Evolutionary conservation across 495 filamentous ascomycete genomes (phyloP), one percentile per base, ranked within the genome.

Genomic region (Podospora didyma): DNA sequence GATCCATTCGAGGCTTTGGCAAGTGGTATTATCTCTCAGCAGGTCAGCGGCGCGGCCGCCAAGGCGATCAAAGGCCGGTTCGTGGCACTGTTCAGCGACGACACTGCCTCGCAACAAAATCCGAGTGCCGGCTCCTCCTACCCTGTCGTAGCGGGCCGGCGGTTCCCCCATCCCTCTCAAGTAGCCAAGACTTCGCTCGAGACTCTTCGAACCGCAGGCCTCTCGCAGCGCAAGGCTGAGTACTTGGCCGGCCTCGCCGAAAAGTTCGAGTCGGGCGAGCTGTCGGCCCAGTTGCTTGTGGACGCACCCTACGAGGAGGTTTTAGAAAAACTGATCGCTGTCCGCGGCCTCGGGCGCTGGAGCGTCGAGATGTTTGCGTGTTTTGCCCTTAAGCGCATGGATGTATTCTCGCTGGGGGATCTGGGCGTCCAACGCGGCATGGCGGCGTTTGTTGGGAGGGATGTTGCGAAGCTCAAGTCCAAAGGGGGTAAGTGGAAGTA

Each of bases 331-430:
- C 72, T 98, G 57, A 88, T 82, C n/a, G 88, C 89, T 19, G 91
- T 98, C 31, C 77, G 92, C 34, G 94, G 94, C 3, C 70, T 98
- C 49, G 94, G 94, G 2, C 78, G 74, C 58, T 97, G 95, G 94
- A 90, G 86, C 51, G 94, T 93, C 20, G 92, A 96, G 77, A 97
- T 97, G 93, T 98, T 98, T 74, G 87, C 91, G 57, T 88, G 87
- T 66, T 97, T 97, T 71, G 87, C 81, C 11, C 73, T 97, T 45
- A 96, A 96, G 79, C 79, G 95, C 22, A 86, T 89, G 79, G 93
- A 97, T 77, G 87, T 98, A 23, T 96, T 98, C 64, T 90, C 88
- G 6, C 86, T 88, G 16, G 95, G 94, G 0, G 94, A 98, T 77
- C 70, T 98, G 65, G 94, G 94, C 16, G 90, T 98, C 50, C 92